Evolutionary conservation across 73 alveolate genomes (phyloP).

Genomic region (Tetrahymena malaccensis): DNA sequence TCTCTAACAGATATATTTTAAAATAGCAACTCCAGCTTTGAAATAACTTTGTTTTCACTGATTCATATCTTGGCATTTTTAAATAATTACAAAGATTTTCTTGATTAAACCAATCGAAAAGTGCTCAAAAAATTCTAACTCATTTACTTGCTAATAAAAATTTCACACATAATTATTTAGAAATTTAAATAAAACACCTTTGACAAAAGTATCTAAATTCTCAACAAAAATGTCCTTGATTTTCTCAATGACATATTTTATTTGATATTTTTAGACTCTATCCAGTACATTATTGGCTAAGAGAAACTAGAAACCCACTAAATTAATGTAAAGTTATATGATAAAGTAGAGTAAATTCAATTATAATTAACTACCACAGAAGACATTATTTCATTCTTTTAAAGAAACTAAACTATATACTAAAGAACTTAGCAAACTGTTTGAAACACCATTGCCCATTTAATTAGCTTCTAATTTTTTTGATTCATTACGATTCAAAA

Average conservation of each 20-base stretch:
- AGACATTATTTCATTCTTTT: background rate
- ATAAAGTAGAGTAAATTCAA: background rate
- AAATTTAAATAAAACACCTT: background rate
- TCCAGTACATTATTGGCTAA: background rate
- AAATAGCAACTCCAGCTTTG: background rate
- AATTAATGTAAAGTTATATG: background rate
- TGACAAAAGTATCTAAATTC: background rate
- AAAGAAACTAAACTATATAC: background rate
- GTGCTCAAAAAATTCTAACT: background rate
- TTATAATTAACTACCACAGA: background rate
- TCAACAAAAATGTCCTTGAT: background rate
- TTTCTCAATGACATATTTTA: background rate
- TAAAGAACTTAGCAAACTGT: background rate
- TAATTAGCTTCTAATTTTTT: background rate
- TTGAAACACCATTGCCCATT: background rate
- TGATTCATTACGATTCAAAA: background rate
- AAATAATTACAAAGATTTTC: background rate
- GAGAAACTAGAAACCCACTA: background rate
- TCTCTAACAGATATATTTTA: background rate
- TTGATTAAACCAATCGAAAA: background rate
- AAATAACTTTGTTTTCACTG: background rate
- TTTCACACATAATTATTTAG: background rate
- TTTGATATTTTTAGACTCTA: background rate
- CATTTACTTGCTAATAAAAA: background rate
- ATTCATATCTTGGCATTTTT: background rate